phyloP scores from a whole-genome alignment of 805 yeast genomes.

The Lipomyces orientalis region DNA sequence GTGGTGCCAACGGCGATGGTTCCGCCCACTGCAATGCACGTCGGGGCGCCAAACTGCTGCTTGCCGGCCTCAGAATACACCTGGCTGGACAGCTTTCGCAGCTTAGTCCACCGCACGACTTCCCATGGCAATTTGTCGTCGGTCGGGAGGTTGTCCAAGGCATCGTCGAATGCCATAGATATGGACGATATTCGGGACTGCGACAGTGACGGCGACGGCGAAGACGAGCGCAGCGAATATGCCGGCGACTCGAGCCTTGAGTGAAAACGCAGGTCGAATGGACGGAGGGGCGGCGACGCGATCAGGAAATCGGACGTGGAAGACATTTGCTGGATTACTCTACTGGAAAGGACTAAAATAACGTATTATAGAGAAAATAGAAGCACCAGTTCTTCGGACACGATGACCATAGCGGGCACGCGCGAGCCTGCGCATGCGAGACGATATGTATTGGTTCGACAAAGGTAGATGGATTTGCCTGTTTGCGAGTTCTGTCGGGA shows the following conservation, averaged over 20 bases:
- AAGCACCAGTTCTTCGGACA: background rate
- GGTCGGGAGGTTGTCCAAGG: conserved; percentile 25
- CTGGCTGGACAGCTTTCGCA: conserved; percentile 49
- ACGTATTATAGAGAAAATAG: background rate
- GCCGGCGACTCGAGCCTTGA: conserved; percentile 35
- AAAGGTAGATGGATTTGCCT: background rate
- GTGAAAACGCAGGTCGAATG: conserved; percentile 36
- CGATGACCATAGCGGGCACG: background rate
- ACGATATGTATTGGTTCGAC: background rate
- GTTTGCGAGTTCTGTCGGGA: background rate
- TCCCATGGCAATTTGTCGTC: conserved; percentile 38
- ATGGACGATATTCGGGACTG: conserved; percentile 32
- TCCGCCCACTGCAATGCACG: conserved; percentile 53
- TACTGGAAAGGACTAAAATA: background rate
- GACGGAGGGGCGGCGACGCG: conserved; percentile 31
- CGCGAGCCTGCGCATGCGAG: background rate
- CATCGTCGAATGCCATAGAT: conserved; percentile 31
- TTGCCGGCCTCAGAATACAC: conserved; percentile 47
- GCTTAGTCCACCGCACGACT: conserved; percentile 49
- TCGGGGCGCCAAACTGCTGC: conserved; percentile 58
- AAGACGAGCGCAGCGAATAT: conserved; percentile 31
- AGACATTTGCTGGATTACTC: conserved; percentile 12
- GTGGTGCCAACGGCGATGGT: conserved; percentile 71
- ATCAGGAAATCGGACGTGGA: conserved; percentile 28
- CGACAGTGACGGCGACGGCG: conserved; percentile 28